Conservation (phyloP, 1,284 basidiomycete genomes). For the Pascua sp. region DNA sequence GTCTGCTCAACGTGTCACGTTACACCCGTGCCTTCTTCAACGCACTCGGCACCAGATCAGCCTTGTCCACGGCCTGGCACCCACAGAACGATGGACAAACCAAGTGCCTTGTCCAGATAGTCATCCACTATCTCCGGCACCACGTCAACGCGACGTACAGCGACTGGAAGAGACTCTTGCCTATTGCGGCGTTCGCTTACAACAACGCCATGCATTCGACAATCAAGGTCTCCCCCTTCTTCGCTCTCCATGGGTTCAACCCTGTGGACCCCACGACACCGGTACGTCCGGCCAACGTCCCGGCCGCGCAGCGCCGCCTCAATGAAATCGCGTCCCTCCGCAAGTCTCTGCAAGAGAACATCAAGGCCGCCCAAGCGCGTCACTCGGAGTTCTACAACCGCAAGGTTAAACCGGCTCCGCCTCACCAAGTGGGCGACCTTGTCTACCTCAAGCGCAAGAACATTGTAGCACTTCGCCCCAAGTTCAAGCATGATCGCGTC, state of each 20-base stretch:
- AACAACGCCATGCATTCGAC: slow-evolving; percentile 50
- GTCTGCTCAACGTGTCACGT: too few relatives aligned
- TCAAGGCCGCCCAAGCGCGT: background rate
- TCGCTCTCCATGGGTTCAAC: slow-evolving; percentile 45
- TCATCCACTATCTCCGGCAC: slow-evolving; percentile 29
- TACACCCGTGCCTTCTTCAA: background rate
- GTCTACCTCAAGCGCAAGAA: slow-evolving; percentile 48
- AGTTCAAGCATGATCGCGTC: slow-evolving; percentile 48
- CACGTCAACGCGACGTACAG: slow-evolving; percentile 47
- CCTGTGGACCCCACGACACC: slow-evolving; percentile 17
- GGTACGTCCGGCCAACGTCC: background rate
- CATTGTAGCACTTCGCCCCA: slow-evolving; percentile 48
- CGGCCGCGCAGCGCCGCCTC: background rate
- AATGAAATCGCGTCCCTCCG: background rate
- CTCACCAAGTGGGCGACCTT: slow-evolving; percentile 31
- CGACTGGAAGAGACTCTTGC: slow-evolving; percentile 48
- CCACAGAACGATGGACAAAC: slow-evolving; percentile 33
- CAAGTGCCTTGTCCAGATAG: slow-evolving; percentile 23
- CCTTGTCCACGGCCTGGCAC: slow-evolving; percentile 24
- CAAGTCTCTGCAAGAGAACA: background rate
- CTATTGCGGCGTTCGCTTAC: slow-evolving; percentile 50
- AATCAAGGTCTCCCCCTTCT: slow-evolving; percentile 51
- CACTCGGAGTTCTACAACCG: background rate
- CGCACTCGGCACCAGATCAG: background rate
- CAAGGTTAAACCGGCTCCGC: background rate